Base-by-base conservation (phyloP, 306 rosid genomes). In the Alnus glutinosa region DNA sequence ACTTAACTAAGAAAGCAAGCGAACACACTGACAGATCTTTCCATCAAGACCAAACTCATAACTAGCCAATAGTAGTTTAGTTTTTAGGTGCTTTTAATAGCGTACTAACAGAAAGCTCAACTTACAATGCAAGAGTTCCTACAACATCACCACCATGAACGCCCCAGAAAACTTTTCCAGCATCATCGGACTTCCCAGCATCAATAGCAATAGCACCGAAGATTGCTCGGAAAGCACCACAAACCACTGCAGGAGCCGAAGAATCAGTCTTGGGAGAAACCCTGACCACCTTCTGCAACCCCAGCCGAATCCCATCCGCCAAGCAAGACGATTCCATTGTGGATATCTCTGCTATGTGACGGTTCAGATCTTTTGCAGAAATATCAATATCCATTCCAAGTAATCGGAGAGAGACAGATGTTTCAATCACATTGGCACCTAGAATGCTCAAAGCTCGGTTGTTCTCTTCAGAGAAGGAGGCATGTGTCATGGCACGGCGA, bases 391-490 rank as follows among this genome's bases (percentile, higher is more conserved):
- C 85, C 1, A 81, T 82, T 2, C 71, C 23, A 18, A 93, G 87
- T 13, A 52, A 46, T 16, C 52, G 78, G 23, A 86, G 72, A 46
- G 92, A 82, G 32, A 72, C 84, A 0, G 89, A 51, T 3, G 93
- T 77, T 76, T 91, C 86, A 0, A 91, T 88, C 80, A 88, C 51
- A 32, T 30, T 75, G 36, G 79, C 87, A 12, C 97, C 94, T 0
- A 89, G 67, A 81, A 89, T 73, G 81, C 88, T 79, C 81, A 91
- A 73, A 1, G 93, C 98, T 77, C 67, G 88, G 86, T 88, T 91
- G 89, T 91, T 93, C 75, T 93, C 97, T 75, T 87, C 88, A 0
- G 97, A 93, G 90, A 89, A 93, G 3, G 97, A 93, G 58, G 92
- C 83, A 50, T 93, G 98, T 1, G 96, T 93, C 93, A 93, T 81